phyloP scores from a whole-genome alignment of 108 stramenopile genomes.

The Parmales sp. region DNA sequence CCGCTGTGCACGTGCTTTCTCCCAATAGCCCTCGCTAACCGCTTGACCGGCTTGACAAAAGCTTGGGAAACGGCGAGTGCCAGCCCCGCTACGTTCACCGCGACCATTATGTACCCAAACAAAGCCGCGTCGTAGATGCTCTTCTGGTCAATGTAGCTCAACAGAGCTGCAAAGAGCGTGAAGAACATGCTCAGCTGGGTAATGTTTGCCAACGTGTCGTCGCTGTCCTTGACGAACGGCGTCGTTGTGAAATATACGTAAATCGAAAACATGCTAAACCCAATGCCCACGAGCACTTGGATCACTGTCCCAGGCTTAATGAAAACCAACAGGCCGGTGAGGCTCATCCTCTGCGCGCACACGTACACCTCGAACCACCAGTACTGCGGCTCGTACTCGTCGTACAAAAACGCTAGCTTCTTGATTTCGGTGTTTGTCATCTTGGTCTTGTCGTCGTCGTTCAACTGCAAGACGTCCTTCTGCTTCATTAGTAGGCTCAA shows the following conservation, averaged over 20 bases:
- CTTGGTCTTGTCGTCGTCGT: background rate
- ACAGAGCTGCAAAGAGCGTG: background rate
- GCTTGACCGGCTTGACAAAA: no score
- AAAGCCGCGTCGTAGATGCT: background rate
- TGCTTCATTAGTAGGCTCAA: background rate
- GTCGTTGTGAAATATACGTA: no score
- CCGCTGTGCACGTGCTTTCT: no score
- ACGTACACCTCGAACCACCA: conserved; percentile 8
- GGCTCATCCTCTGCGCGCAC: background rate
- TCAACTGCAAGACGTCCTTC: background rate
- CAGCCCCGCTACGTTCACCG: background rate
- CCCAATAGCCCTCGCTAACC: no score
- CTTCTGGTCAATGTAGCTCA: background rate
- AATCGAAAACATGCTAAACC: background rate
- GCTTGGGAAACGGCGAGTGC: no score
- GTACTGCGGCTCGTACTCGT: conserved; percentile 13
- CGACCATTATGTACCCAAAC: background rate
- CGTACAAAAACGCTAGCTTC: conserved; percentile 9
- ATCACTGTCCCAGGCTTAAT: background rate
- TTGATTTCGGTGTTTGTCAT: background rate
- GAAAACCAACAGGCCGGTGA: background rate
- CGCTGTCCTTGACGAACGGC: background rate
- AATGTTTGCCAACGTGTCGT: background rate
- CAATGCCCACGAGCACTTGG: background rate
- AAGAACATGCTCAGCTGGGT: background rate